phyloP scores from a whole-genome alignment of 345 rosid genomes.

The Gossypioides kirkii region DNA sequence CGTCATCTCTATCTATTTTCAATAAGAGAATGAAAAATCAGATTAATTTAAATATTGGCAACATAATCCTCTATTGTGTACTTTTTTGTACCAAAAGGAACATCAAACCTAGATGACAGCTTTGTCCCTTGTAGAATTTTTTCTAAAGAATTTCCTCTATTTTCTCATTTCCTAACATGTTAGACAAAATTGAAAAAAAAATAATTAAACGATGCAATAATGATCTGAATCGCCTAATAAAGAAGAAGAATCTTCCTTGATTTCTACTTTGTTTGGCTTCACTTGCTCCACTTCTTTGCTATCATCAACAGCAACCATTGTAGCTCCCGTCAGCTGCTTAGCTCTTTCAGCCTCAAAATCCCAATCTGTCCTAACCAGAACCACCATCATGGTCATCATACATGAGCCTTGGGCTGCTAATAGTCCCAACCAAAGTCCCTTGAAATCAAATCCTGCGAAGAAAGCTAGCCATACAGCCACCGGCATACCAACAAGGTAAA shows the following conservation, averaged over 20 bases:
- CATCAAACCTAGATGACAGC: background rate
- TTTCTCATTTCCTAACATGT: background rate
- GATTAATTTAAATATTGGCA: too few species aligned
- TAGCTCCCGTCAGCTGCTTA: constrained; percentile 34
- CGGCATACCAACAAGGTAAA: constrained; percentile 63
- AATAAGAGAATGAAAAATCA: too few species aligned
- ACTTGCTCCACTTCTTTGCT: constrained; percentile 19
- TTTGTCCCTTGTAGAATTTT: background rate
- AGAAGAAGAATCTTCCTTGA: constrained; percentile 31
- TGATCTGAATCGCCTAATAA: constrained; percentile 17
- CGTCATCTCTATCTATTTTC: too few species aligned
- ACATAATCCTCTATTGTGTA: too few species aligned
- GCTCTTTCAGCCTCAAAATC: constrained; percentile 50
- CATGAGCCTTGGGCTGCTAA: constrained; percentile 67
- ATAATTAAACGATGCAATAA: constrained; percentile 18
- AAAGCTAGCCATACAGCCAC: constrained; percentile 54
- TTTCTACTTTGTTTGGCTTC: constrained; percentile 25
- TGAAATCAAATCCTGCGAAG: constrained; percentile 44
- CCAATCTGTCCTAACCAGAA: constrained; percentile 57
- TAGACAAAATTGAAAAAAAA: background rate
- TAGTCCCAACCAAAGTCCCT: constrained; percentile 67
- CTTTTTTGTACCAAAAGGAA: background rate
- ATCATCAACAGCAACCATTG: constrained; percentile 18
- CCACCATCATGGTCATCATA: constrained; percentile 53
- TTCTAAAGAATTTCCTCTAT: background rate